Percentiles rank a stretch among this genome's conserved stretches.
Conservation (phyloP, 1,139 yeast genomes). For the Ogataea hybrid region DNA sequence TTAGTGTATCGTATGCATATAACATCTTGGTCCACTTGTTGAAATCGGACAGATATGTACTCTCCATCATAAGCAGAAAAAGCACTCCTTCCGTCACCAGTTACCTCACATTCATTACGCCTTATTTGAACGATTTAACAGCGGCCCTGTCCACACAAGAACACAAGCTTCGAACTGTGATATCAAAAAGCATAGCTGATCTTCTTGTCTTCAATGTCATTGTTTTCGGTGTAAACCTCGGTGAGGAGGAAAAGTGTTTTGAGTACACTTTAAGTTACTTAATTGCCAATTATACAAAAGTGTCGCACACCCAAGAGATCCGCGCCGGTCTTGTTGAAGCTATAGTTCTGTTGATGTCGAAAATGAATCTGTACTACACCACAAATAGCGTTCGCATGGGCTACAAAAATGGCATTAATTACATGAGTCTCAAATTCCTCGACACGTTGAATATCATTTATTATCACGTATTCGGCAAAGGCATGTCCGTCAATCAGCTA, state of each 20-base stretch:
- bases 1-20: conserved; percentile 29
- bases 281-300: conserved; percentile 23
- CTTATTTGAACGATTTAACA: conserved; percentile 20
- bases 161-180: conserved; percentile 28
- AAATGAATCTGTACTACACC: conserved; percentile 29
- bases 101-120: conserved; percentile 23
- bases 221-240: conserved; percentile 27
- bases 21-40: conserved; percentile 28
- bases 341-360: conserved; percentile 29
- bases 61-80: conserved; percentile 25
- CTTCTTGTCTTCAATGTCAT: conserved; percentile 30
- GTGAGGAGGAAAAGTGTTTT: conserved; percentile 25
- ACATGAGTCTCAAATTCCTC: conserved; percentile 29
- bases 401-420: conserved; percentile 25
- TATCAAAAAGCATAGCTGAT: conserved; percentile 32
- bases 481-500: conserved; percentile 8
- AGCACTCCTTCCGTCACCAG: conserved; percentile 16
- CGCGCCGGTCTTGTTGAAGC: conserved; percentile 30
- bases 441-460: conserved; percentile 25
- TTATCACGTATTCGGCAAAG: conserved; percentile 24
- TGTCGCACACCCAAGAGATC: conserved; percentile 15
- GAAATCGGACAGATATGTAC: conserved; percentile 30
- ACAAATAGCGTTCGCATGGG: conserved; percentile 26
- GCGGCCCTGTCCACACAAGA: conserved; percentile 27
- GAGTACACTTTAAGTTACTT: conserved; percentile 24